Evolutionary conservation across 805 yeast species (phyloP), one percentile per base, ranked within the genome.

Genomic region (Saccharomycopsis synnaedendra): DNA sequence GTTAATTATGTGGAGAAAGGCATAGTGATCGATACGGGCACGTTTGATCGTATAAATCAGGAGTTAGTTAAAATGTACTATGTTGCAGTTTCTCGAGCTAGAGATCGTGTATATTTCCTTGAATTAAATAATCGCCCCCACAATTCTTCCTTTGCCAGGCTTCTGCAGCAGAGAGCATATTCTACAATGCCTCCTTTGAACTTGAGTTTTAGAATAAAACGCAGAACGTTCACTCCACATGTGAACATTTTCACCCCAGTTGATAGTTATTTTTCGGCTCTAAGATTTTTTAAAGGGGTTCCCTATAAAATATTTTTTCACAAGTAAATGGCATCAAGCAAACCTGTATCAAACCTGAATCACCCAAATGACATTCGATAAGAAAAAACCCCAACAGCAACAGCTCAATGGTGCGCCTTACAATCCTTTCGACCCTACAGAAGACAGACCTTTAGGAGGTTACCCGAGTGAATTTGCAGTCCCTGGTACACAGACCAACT

Each of bases 401-500:
- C 19, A 19, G 19, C 19, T 19, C 19, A 19, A 19, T 19, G 19
- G 19, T 2, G 90, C 89, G 1, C 93, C 93, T 1, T 86, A 84
- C 60, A 85, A 85, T 57, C 95, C 95, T 5, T 86, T 79, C 58
- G 95, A 85, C 58, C 83, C 89, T 0, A 64, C 74, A 1, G 95
- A 85, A 58, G 60, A 67, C 39, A 69, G 95, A 42, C 95, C 95
- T 0, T 75, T 94, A 0, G 79, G 80, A 58, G 95, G 95, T 2
- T 85, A 86, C 54, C 95, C 95, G 1, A 80, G 88, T 30, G 95
- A 85, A 60, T 86, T 72, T 65, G 70, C 74, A 49, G 64, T 80
- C 1, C 90, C 93, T 0, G 80, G 85, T 1, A 67, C 69, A 39
- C 69, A 75, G 33, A 78, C 83, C 31, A 60, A 64, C 19, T 78